Base-by-base conservation (phyloP, 2,329 filamentous ascomycete species). In the Alternaria postmessia region DNA sequence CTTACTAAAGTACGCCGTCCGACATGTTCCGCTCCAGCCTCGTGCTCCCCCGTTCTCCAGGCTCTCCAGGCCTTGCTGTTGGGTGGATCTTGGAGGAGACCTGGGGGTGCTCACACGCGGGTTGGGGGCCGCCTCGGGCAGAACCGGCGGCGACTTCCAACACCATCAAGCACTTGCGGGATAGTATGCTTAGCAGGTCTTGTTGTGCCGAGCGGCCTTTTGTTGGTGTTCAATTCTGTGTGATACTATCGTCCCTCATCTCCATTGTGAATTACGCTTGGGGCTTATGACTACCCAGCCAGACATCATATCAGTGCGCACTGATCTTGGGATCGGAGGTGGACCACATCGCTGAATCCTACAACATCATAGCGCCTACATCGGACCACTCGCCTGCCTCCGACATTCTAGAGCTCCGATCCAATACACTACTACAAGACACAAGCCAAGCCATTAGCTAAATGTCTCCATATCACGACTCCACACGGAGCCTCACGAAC, bases 1-100 rank as follows among this genome's bases (percentile, higher is more conserved):
- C 57, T 52, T 38, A 43, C 57, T 52, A n/a, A 28, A 57, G 57
- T 60, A 60, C 53, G 46, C 53, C 57, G 47, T 47, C 57, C 57
- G 57, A 57, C 47, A 48, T 57, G 39, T 41, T 47, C 57, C 46
- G 46, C 47, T 52, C 47, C 28, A 46, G 46, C 46, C 44, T 49
- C 44, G 28, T 30, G 24, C 22, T 51, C 38, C 57, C 52, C 52
- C 51, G 41, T 39, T 32, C 43, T 55, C 42, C 51, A 55, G 51
- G 36, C 39, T 32, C 43, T 55, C 42, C 42, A 55, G 51, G 28
- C 32, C 49, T 18, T 59, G 28, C 41, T 42, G 36, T 36, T 47
- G 22, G 52, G 46, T 49, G 46, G 46, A 36, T 22, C 38, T 41
- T 22, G 4, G 5, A 22, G 38, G 38, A 41, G 38, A 49, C 46